A percentile compares a stretch with the other conserved stretches of the same genome.
phyloP scores from a whole-genome alignment of 1,284 basidiomycete genomes.

The Cryptococcus depauperatus region DNA sequence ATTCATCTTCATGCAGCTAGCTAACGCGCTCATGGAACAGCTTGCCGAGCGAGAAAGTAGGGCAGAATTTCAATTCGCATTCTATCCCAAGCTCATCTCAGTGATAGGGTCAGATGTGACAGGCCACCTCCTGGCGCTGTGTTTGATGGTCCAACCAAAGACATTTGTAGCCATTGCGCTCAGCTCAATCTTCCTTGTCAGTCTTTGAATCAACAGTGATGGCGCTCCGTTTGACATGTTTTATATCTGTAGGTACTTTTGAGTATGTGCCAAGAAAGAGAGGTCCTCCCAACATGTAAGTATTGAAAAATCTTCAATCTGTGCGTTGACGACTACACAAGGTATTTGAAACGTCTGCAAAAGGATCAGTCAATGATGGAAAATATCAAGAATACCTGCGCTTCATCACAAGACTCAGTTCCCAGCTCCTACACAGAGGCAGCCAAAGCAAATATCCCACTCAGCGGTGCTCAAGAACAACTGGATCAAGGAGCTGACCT shows the following conservation, averaged over 20 bases:
- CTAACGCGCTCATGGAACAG: constrained; percentile 11
- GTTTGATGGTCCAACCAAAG: constrained; percentile 14
- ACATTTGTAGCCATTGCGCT: constrained; percentile 55
- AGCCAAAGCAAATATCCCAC: too few species aligned
- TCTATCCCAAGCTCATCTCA: not conserved
- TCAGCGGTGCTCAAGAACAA: too few species aligned
- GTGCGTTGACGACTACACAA: constrained; percentile 7
- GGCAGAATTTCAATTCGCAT: too few species aligned
- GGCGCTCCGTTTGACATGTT: not conserved
- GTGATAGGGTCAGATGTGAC: constrained; percentile 39
- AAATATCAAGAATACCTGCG: not conserved
- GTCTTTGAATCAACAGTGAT: constrained; percentile 2
- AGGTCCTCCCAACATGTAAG: constrained; percentile 78
- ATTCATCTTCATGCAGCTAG: not conserved
- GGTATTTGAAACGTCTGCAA: constrained; percentile 19
- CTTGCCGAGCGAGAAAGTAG: constrained; percentile 40
- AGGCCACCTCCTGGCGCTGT: constrained; percentile 30
- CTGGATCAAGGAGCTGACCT: too few species aligned
- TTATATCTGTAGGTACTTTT: constrained; percentile 55
- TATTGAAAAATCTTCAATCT: constrained; percentile 9
- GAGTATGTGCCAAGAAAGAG: constrained; percentile 86
- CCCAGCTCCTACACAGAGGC: too few species aligned
- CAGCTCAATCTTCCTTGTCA: constrained; percentile 66
- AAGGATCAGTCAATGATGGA: constrained; percentile 2
- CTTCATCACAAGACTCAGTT: too few species aligned